Evolutionary conservation across 108 stramenopile species (phyloP), one percentile per base, ranked within the genome.

Genomic region (Cyclostephanos tholiformis): DNA sequence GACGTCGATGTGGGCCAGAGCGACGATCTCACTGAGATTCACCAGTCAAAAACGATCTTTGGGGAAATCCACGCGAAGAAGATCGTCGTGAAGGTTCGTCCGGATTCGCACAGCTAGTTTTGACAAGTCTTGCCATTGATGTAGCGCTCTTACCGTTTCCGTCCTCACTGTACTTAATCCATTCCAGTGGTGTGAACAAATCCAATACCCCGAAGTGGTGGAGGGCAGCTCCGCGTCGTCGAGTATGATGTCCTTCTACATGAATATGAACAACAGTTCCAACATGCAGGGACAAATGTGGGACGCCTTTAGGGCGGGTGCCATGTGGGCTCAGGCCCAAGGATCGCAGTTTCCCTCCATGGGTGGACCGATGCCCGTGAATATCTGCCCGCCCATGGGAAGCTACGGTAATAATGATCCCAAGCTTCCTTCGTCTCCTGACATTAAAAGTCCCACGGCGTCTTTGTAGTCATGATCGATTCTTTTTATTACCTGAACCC

Each of bases 171-270:
- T 20, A 10, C 9, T 39, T 20, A 0, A 36, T 60, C 27, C 59
- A 5, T 30, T 38, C 29, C 36, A 62, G 61, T 62, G 61, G 61
- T 62, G 61, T 38, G 61, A 62, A 62, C 61, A 62, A 39, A 62
- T 62, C 22, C 61, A 62, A 19, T 62, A 62, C 36, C 61, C 61
- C 36, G 36, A 36, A 29, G 61, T 22, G 4, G 41, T 17, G 0
- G 59, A 55, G 22, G 26, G 26, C 22, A 14, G 0, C 2, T 14
- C 44, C 0, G 44, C 44, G 44, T 17, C 41, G 41, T 41, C 16
- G 44, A 14, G 44, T 14, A 46, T 46, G 44, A 46, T 46, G 44
- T 14, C 44, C 44, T 46, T 14, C 44, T 46, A 46, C 44, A 46
- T 46, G 44, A 46, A 46, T 16, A 46, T 27, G 16, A 27, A 32